Evolutionary conservation across 2,329 filamentous ascomycete species (phyloP).

Genomic region (Alternaria novae-zelandiae): DNA sequence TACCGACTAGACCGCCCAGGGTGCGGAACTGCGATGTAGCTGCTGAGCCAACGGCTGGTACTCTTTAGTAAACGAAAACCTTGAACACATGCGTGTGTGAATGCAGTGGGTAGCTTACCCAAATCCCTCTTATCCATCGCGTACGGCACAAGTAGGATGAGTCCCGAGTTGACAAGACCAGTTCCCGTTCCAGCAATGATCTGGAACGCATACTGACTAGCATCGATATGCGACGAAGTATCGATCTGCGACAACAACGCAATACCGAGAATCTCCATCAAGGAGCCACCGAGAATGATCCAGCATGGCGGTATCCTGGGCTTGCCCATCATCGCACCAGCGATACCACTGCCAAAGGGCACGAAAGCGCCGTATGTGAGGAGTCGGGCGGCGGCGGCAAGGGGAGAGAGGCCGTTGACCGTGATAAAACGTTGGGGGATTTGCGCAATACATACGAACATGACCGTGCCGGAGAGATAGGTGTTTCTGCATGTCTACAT

Average conservation of each 20-base stretch:
- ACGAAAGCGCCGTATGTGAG: conserved; percentile 22
- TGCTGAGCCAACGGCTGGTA: conserved; percentile 12
- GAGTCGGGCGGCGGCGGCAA: conserved; percentile 15
- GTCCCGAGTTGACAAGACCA: conserved; percentile 7
- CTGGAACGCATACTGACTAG: conserved; percentile 20
- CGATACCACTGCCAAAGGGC: conserved; percentile 11
- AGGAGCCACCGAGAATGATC: conserved; percentile 10
- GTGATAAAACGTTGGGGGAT: conserved; percentile 26
- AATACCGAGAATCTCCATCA: conserved; percentile 15
- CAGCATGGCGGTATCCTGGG: conserved; percentile 5
- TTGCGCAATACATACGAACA: conserved; percentile 16
- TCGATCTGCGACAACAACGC: conserved; percentile 3
- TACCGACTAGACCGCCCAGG: conserved; percentile 13
- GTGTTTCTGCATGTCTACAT: conserved; percentile 9
- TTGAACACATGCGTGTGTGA: neutral
- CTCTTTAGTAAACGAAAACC: neutral
- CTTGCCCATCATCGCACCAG: conserved; percentile 7
- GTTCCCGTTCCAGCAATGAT: conserved; percentile 17
- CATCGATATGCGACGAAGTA: neutral
- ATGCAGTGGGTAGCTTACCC: neutral
- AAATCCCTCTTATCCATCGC: conserved; percentile 19
- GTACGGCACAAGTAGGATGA: conserved; percentile 15
- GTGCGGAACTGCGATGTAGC: conserved; percentile 17
- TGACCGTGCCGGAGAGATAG: conserved; percentile 13
- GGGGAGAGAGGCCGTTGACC: conserved; percentile 12